Percentiles rank a stretch among this genome's conserved stretches.
Evolutionary conservation across 257 asterid genomes (phyloP).

Genomic region (Misopates orontium): DNA sequence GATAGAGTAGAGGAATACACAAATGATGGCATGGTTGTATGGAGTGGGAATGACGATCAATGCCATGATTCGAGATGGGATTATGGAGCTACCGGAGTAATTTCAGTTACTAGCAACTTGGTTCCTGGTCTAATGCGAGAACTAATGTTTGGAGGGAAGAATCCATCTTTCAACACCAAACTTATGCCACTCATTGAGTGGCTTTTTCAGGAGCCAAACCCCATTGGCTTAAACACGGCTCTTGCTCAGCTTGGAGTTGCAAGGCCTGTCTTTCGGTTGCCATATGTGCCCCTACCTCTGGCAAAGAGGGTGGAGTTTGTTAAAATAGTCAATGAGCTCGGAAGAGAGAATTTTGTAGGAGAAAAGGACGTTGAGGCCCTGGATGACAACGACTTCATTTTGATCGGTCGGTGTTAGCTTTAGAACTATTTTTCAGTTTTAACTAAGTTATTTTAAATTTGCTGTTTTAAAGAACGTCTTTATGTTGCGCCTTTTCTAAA

Average conservation of each 20-base stretch:
- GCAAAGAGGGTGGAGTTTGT: slow-evolving; percentile 78
- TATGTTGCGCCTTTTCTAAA: slow-evolving; percentile 12
- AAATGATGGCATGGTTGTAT: slow-evolving; percentile 54
- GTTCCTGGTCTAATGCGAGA: slow-evolving; percentile 76
- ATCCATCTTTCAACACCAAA: slow-evolving; percentile 50
- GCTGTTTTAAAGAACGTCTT: not conserved
- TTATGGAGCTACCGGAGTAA: slow-evolving; percentile 68
- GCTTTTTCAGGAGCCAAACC: slow-evolving; percentile 79
- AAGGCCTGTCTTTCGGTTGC: slow-evolving; percentile 78
- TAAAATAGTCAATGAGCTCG: slow-evolving; percentile 66
- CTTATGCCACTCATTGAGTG: slow-evolving; percentile 59
- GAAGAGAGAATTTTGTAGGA: slow-evolving; percentile 78
- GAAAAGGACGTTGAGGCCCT: slow-evolving; percentile 60
- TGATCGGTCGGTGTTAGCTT: slow-evolving; percentile 71
- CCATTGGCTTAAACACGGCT: slow-evolving; percentile 77
- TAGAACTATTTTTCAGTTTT: slow-evolving; percentile 18
- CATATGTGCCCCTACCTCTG: slow-evolving; percentile 71
- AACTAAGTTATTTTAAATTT: slow-evolving; percentile 20
- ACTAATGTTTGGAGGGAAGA: slow-evolving; percentile 72
- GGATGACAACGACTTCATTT: slow-evolving; percentile 71
- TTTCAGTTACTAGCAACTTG: slow-evolving; percentile 80
- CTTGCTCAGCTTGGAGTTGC: slow-evolving; percentile 88
- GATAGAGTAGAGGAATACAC: slow-evolving; percentile 66
- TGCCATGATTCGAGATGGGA: slow-evolving; percentile 90
- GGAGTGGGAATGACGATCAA: slow-evolving; percentile 91